Percentiles rank a stretch among this genome's conserved stretches.
phyloP scores from a whole-genome alignment of 2,329 filamentous ascomycete species.

The Thelonectria discophora region DNA sequence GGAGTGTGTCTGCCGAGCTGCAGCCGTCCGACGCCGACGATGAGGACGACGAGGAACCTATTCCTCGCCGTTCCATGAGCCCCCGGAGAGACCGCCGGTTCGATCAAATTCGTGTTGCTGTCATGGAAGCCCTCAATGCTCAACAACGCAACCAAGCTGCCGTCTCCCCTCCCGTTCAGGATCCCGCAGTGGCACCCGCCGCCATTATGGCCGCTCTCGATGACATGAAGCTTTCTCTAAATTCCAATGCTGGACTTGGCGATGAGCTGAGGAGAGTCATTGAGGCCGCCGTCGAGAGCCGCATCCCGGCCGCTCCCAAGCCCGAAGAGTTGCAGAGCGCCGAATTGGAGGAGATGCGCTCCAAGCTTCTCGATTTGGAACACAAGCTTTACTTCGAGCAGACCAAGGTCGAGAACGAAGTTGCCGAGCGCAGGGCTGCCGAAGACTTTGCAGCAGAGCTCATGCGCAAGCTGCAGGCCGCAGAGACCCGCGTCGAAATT shows the following conservation, averaged over 20 bases:
- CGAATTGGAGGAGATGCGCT: conserved; percentile 67
- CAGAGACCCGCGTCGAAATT: conserved; percentile 67
- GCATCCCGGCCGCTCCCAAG: conserved; percentile 61
- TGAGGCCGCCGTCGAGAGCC: conserved; percentile 68
- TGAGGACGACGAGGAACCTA: conserved; percentile 84
- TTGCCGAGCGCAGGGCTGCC: conserved; percentile 57
- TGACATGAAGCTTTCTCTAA: conserved; percentile 64
- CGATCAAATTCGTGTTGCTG: conserved; percentile 80
- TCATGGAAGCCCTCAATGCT: conserved; percentile 76
- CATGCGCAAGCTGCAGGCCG: conserved; percentile 62
- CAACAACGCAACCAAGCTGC: conserved; percentile 58
- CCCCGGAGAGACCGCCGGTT: conserved; percentile 80
- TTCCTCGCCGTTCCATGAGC: conserved; percentile 74
- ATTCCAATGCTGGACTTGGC: conserved; percentile 39
- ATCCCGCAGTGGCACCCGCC: conserved; percentile 41
- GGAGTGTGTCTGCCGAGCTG: conserved; percentile 74
- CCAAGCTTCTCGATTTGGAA: conserved; percentile 68
- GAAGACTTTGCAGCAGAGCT: conserved; percentile 65
- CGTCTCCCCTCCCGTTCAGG: conserved; percentile 37
- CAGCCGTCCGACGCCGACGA: conserved; percentile 93
- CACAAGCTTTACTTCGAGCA: conserved; percentile 61
- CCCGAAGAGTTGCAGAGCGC: conserved; percentile 61
- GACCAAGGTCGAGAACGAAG: conserved; percentile 59
- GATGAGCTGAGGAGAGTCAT: conserved; percentile 70
- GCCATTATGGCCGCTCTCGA: conserved; percentile 73